Evolutionary conservation across 305 asterid genomes (phyloP).

Genomic region (Fraxinus velutina): DNA sequence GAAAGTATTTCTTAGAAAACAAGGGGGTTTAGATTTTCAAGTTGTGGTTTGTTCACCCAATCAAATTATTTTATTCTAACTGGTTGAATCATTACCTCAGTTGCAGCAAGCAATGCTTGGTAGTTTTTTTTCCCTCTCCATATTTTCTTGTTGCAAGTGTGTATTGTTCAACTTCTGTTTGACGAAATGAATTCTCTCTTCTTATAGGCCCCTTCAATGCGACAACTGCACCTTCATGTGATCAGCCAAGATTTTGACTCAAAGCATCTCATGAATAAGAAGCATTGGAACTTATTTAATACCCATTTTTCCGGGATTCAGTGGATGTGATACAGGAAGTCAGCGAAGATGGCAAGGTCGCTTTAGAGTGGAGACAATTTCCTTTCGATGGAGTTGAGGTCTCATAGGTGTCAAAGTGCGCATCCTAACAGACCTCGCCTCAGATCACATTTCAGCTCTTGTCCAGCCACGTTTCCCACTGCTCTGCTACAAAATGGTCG

Average conservation of each 20-base stretch:
- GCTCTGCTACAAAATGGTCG: slow-evolving; percentile 49
- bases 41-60: neutral
- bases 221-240: slow-evolving; percentile 86
- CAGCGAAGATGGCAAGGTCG: slow-evolving; percentile 42
- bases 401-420: slow-evolving; percentile 65
- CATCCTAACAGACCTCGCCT: slow-evolving; percentile 80
- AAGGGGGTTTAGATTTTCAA: neutral
- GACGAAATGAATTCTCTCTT: slow-evolving; percentile 12
- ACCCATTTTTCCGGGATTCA: slow-evolving; percentile 78
- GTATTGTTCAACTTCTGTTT: neutral
- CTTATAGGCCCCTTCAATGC: slow-evolving; percentile 81
- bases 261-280: slow-evolving; percentile 64
- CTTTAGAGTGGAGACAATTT: slow-evolving; percentile 33
- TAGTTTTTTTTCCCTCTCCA: neutral
- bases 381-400: slow-evolving; percentile 45
- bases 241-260: slow-evolving; percentile 93
- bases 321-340: slow-evolving; percentile 69
- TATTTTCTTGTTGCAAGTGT: neutral
- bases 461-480: slow-evolving; percentile 60
- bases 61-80: neutral
- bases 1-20: neutral
- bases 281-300: slow-evolving; percentile 89
- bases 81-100: neutral
- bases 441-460: slow-evolving; percentile 59
- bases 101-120: neutral